Evolutionary conservation across 768 basidiomycete genomes (phyloP), one percentile per base, ranked within the genome.

Genomic region (Termitomyces sp.): DNA sequence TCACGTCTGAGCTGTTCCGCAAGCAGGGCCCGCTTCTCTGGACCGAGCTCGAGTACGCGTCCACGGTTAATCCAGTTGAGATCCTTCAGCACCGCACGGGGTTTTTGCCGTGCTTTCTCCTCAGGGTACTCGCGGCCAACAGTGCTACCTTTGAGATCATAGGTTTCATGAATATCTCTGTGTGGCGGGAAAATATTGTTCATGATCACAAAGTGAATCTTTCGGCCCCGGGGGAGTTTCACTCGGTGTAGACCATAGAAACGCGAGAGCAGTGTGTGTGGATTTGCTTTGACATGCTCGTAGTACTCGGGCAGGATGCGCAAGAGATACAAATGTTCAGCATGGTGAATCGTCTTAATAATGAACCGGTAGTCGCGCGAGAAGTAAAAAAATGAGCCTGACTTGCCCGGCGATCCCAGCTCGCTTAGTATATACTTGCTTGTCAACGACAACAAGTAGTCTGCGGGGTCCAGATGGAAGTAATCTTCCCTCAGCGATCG

Each of bases 151-250:
- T 99, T 98, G 62, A 98, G 79, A 70, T 99, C 96, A 67, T 90
- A 98, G 30, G 95, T 96, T 76, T 98, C 97, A 72, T 99, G 97
- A 42, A 98, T 80, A 69, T 99, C 97, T 61, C 93, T 86, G 73
- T 98, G 96, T 0, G 97, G 89, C 0, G 97, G 96, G 73, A 99
- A 98, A 28, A 99, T 80, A 70, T 99, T 99, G 77, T 98, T 99
- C 94, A 98, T 98, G 72, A 99, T 97, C 54, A 98, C 94, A 67
- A 99, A 99, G 70, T 99, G 97, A 52, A 99, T 99, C 75, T 99
- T 99, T 44, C 81, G 76, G 0, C 97, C 97, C 35, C 82, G 79
- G 0, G 97, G 97, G 0, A 99, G 81, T 74, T 99, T 99, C 58
- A 99, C 97, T 55, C 97, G 88, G 66, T 99, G 97, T 11, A 99